Conservation (phyloP, 192 early-diverging fungal genomes). For the Phlyctochytrium planicorne region DNA sequence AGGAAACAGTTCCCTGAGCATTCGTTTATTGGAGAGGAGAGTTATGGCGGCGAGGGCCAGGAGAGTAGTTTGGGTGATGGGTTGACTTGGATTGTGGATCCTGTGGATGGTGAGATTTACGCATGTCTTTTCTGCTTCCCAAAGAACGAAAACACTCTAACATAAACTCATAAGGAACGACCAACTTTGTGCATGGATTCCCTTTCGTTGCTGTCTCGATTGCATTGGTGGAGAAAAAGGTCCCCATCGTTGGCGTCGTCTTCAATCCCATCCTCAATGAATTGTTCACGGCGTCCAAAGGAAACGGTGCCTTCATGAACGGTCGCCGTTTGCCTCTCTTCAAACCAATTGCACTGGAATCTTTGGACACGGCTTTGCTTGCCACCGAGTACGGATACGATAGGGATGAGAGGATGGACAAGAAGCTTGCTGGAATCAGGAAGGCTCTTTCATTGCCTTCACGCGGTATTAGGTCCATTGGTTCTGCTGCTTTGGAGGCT, state of each 20-base stretch:
- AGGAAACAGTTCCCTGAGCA: conserved; percentile 61
- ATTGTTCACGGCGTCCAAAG: conserved; percentile 57
- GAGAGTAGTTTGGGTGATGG: conserved; percentile 61
- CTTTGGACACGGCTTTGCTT: conserved; percentile 70
- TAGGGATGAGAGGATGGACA: conserved; percentile 56
- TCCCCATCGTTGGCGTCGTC: conserved; percentile 84
- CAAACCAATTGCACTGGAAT: conserved; percentile 52
- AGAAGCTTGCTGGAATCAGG: conserved; percentile 68
- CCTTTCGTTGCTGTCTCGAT: conserved; percentile 89
- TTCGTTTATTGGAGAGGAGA: conserved; percentile 73
- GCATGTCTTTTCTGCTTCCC: conserved; percentile 30
- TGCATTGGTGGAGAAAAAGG: conserved; percentile 69
- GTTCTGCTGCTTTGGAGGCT: conserved; percentile 77
- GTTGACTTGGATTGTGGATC: conserved; percentile 91
- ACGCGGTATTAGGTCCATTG: conserved; percentile 74
- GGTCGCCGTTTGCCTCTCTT: conserved; percentile 59
- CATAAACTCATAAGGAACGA: too few relatives aligned
- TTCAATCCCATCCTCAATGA: conserved; percentile 89
- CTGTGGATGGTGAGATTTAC: conserved; percentile 60
- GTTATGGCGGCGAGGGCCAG: conserved; percentile 33
- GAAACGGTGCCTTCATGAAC: conserved; percentile 67
- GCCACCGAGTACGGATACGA: conserved; percentile 84
- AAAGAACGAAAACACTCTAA: conserved; percentile 1
- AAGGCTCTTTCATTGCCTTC: conserved; percentile 62
- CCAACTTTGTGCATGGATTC: conserved; percentile 59